A percentile compares a stretch with the other conserved stretches of the same genome.
Evolutionary conservation across 768 basidiomycete species (phyloP).

Genomic region (Rhodotorula sphaerocarpa): DNA sequence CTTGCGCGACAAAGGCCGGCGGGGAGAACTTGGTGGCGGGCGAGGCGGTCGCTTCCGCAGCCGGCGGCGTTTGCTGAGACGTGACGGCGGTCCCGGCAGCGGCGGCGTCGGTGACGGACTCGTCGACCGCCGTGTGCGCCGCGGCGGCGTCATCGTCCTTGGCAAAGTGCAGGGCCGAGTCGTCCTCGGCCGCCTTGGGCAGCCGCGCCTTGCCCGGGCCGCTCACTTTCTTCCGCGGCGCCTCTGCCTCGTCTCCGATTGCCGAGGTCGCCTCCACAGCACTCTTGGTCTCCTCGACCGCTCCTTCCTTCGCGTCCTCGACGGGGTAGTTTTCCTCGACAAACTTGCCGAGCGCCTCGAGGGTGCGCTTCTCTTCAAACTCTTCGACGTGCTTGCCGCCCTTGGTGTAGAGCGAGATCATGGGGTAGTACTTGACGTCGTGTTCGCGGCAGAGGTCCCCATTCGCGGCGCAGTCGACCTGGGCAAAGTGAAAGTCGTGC

Average conservation of each 20-base stretch:
- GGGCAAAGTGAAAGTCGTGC: slow-evolving; percentile 36
- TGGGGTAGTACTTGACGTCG: slow-evolving; percentile 38
- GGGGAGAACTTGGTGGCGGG: neutral
- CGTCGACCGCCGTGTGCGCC: neutral
- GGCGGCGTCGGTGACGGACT: neutral
- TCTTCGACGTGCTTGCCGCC: slow-evolving; percentile 24
- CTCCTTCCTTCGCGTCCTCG: neutral
- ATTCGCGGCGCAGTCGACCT: slow-evolving; percentile 38
- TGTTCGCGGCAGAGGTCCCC: slow-evolving; percentile 37
- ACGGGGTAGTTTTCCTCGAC: slow-evolving; percentile 29
- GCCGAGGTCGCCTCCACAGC: neutral
- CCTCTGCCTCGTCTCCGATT: neutral
- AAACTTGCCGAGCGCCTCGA: slow-evolving; percentile 27
- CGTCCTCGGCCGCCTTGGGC: slow-evolving; percentile 7
- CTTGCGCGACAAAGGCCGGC: slow-evolving; percentile 13
- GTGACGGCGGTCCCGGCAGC: neutral
- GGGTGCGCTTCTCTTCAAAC: slow-evolving; percentile 11
- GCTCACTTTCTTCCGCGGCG: neutral
- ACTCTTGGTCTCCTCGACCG: neutral
- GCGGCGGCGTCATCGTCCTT: neutral
- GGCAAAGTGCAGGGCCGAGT: slow-evolving; percentile 4
- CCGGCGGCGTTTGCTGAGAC: neutral
- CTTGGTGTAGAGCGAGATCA: slow-evolving; percentile 33
- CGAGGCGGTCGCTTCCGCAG: neutral
- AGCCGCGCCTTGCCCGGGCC: slow-evolving; percentile 15